Evolutionary conservation across 148 eudicot species (phyloP).

Genomic region (Bassia scoparia): DNA sequence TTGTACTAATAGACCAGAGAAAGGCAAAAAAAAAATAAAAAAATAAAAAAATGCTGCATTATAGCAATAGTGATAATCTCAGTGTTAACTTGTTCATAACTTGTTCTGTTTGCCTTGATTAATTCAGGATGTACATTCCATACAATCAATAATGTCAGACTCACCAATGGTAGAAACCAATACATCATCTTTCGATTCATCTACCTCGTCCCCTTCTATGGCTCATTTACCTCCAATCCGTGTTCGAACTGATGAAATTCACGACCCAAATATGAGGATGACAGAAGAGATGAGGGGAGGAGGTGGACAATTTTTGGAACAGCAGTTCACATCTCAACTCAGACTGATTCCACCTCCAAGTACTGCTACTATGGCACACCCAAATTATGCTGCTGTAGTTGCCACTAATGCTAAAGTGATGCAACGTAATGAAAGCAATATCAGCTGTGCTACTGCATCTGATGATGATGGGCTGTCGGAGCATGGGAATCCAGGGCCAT

Average conservation of each 20-base stretch:
- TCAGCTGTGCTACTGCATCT: slow-evolving; percentile 15
- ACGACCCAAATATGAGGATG: slow-evolving; percentile 12
- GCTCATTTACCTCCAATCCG: slow-evolving; percentile 54
- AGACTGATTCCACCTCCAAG: slow-evolving; percentile 33
- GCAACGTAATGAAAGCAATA: slow-evolving; percentile 4
- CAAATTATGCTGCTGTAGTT: slow-evolving; percentile 20
- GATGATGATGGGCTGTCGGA: slow-evolving; percentile 55
- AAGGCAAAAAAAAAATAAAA: too few relatives aligned
- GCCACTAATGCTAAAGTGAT: slow-evolving; percentile 5
- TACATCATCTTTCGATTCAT: slow-evolving; percentile 56
- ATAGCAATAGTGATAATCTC: too few relatives aligned
- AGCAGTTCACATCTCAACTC: slow-evolving; percentile 43
- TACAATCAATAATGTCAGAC: slow-evolving; percentile 38
- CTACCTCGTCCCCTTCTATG: slow-evolving; percentile 65
- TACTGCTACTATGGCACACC: slow-evolving; percentile 12
- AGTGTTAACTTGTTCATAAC: too few relatives aligned
- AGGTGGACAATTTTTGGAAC: slow-evolving; percentile 31
- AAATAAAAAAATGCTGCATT: too few relatives aligned
- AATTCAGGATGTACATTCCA: slow-evolving; percentile 27
- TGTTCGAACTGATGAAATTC: slow-evolving; percentile 42
- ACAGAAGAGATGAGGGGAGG: slow-evolving; percentile 35
- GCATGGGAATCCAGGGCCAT: slow-evolving; percentile 28
- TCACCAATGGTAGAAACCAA: slow-evolving; percentile 50
- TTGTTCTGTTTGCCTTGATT: not conserved
- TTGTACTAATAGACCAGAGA: too few relatives aligned